phyloP scores from a whole-genome alignment of 768 basidiomycete genomes.

The Flagelloscypha sp. region DNA sequence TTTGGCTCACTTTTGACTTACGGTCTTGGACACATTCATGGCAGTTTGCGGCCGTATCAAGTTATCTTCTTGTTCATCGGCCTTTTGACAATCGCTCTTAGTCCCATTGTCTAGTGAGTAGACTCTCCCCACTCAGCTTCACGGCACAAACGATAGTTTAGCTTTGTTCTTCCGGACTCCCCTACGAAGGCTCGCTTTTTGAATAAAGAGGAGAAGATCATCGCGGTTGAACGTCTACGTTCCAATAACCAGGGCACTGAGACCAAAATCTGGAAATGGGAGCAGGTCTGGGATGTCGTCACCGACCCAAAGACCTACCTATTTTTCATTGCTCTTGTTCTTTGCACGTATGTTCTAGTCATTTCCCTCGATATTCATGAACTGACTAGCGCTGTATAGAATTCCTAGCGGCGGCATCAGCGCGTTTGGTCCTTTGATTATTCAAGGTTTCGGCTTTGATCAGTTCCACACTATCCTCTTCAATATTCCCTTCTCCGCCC shows the following conservation, averaged over 20 bases:
- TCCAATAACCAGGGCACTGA: conserved; percentile 39
- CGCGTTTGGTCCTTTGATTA: conserved; percentile 36
- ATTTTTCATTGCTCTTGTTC: conserved; percentile 33
- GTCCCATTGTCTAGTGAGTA: conserved; percentile 27
- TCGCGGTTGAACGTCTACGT: conserved; percentile 32
- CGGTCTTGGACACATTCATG: conserved; percentile 31
- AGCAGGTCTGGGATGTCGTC: conserved; percentile 30
- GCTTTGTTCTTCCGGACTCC: conserved; percentile 36
- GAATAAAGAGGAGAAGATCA: conserved; percentile 29
- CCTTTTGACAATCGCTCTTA: conserved; percentile 27
- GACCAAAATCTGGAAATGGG: conserved; percentile 38
- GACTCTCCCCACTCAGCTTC: neutral
- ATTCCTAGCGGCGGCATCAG: conserved; percentile 33
- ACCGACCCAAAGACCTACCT: conserved; percentile 35
- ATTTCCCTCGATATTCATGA: conserved; percentile 2
- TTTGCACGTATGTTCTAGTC: conserved; percentile 26
- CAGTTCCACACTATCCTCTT: conserved; percentile 36
- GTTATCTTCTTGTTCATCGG: conserved; percentile 42
- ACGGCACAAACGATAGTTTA: conserved; percentile 6
- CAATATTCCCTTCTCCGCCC: conserved; percentile 37
- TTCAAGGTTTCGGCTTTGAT: conserved; percentile 35
- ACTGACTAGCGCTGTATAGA: conserved; percentile 11
- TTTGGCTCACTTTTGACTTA: conserved; percentile 36
- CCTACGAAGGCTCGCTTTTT: conserved; percentile 34
- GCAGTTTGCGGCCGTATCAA: conserved; percentile 31